Conservation (phyloP, 2,329 filamentous ascomycete species). For the Colletotrichum sp. region DNA sequence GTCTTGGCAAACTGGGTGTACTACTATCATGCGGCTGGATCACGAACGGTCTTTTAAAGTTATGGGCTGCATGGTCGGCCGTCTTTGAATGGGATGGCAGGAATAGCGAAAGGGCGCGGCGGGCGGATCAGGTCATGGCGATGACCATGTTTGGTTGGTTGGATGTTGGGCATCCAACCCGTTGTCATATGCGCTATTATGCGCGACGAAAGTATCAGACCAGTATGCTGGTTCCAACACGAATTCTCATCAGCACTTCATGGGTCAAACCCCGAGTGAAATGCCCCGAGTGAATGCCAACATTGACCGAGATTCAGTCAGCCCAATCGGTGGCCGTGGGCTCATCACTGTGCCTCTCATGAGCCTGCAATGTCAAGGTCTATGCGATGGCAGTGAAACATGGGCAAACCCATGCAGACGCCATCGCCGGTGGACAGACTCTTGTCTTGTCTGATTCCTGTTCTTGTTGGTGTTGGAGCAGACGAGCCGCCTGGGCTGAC, state of each 20-base stretch:
- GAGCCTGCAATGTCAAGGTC: not conserved
- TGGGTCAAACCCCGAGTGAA: not conserved
- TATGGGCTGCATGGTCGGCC: not conserved
- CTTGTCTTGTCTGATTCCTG: not conserved
- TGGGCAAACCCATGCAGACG: not conserved
- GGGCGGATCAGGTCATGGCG: not conserved
- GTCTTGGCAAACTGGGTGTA: slow-evolving; percentile 22
- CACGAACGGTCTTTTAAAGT: not conserved
- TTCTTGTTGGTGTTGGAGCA: not conserved
- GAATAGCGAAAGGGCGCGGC: not conserved
- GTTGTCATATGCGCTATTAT: not conserved
- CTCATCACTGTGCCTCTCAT: not conserved
- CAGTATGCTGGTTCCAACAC: not conserved
- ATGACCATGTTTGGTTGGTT: not conserved
- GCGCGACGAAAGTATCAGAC: not conserved
- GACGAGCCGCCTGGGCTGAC: not conserved
- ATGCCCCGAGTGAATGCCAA: not conserved
- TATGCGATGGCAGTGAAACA: not conserved
- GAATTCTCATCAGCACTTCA: not conserved
- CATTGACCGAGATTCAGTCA: not conserved
- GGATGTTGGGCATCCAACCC: not conserved
- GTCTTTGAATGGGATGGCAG: not conserved
- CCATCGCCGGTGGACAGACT: not conserved
- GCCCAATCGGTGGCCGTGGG: not conserved
- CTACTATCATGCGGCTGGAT: slow-evolving; percentile 16